Evolutionary conservation across 129 eudicot species (phyloP), one percentile per base, ranked within the genome.

Genomic region (Tagetes erecta): DNA sequence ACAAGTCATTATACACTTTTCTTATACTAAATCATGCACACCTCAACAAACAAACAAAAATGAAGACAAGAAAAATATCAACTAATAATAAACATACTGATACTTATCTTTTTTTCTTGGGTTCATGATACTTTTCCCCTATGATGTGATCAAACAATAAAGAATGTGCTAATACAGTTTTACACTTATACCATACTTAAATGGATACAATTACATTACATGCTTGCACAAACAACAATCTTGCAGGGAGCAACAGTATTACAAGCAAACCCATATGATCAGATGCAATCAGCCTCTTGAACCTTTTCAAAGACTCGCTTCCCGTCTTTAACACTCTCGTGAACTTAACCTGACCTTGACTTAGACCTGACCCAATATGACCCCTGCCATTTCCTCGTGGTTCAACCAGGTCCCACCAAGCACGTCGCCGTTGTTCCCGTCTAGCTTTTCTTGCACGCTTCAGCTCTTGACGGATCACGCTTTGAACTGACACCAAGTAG

Each of bases 251-350:
- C 60, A 84, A 76, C 49, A 90, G 38, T 41, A 93, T 82, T 27
- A 93, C 89, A 38, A 90, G 64, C 85, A 93, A 71, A 68, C 86
- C 89, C 98, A 88, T 88, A 76, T 83, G 97, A 36, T 86, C 91
- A 2, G 96, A 93, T 3, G 92, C 89, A 53, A 90, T 88, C 38
- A 93, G 80, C 71, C 83, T 80, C 35, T 84, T 85, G 73, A 93
- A 86, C 78, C 97, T 76, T 80, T 85, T 84, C 67, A 86, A 76
- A 1, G 95, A 83, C 70, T 86, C 96, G 14, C 68, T 75, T 63
- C 96, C 96, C 0, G 76, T 89, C 14, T 70, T 86, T 12, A 89
- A 14, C 42, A 86, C 73, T 8, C 95, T 85, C 1, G 87, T 53
- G 59, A 89, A 83, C 41, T 87, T 84, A 39, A 84, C 44, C 68